These are phyloP conservation scores for Phytophthora niederhauseri DNA, from an alignment of 352 stramenopile species.

Conservation along the genomic window DNA sequence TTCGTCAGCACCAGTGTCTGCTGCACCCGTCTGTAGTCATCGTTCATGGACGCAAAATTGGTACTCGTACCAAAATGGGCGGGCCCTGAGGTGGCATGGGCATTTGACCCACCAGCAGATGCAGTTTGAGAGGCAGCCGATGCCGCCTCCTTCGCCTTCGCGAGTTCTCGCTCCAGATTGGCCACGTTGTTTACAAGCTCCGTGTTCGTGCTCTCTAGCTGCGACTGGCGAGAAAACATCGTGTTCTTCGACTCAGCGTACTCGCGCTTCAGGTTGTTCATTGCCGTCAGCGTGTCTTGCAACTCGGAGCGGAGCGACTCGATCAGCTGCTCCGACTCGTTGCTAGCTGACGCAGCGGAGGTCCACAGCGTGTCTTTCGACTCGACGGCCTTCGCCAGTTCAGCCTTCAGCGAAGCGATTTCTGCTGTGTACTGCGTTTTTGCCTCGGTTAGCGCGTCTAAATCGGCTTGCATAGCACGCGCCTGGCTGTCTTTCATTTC, in stretches of 20 bases:
- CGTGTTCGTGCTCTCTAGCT: conserved; percentile 77
- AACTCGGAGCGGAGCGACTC: conserved; percentile 64
- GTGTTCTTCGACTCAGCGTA: conserved; percentile 62
- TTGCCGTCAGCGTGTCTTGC: conserved; percentile 62
- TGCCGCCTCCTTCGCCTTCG: conserved; percentile 44
- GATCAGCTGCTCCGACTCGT: conserved; percentile 73
- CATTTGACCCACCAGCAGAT: conserved; percentile 2
- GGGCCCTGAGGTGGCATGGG: not conserved
- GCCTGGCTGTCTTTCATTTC: conserved; percentile 77
- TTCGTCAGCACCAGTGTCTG: conserved; percentile 73
- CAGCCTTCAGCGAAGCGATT: conserved; percentile 48
- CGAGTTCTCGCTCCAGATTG: conserved; percentile 61
- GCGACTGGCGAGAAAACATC: conserved; percentile 77
- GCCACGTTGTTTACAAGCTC: conserved; percentile 75
- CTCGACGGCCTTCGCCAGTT: conserved; percentile 56
- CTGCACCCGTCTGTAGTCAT: conserved; percentile 68
- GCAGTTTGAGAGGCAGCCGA: conserved; percentile 13
- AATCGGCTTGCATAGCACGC: conserved; percentile 51
- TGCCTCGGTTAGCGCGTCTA: conserved; percentile 43
- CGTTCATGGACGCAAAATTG: conserved; percentile 41
- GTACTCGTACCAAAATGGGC: conserved; percentile 21
- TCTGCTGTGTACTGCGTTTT: conserved; percentile 44
- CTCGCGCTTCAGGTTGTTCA: conserved; percentile 71
- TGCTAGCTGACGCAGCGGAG: conserved; percentile 63
- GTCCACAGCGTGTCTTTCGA: conserved; percentile 77